A percentile compares a stretch with the other conserved stretches of the same genome.
phyloP scores from a whole-genome alignment of 169 alveolate genomes.

The Cystoisospora suis region DNA sequence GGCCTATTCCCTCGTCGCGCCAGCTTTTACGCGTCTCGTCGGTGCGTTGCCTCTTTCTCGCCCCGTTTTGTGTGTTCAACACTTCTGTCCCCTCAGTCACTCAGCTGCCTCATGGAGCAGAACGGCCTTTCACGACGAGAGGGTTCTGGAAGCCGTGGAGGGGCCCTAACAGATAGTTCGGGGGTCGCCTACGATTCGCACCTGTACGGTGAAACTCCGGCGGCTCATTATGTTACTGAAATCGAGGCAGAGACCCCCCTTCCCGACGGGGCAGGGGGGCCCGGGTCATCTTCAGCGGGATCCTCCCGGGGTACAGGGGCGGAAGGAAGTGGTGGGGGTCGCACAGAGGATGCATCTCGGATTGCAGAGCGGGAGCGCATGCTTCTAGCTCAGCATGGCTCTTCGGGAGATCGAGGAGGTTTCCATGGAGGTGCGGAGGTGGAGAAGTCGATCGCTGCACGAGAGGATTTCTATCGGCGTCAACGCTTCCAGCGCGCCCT shows the following conservation, averaged over 20 bases:
- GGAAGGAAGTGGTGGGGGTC: conserved; percentile 29
- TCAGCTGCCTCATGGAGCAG: background rate
- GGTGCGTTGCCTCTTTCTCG: background rate
- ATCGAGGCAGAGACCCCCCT: conserved; percentile 57
- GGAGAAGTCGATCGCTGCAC: conserved; percentile 61
- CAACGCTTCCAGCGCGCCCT: conserved; percentile 67
- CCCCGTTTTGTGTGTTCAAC: too few species aligned
- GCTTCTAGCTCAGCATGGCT: background rate
- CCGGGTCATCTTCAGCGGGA: conserved; percentile 31
- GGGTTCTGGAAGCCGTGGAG: background rate
- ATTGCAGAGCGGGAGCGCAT: conserved; percentile 36
- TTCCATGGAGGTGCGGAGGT: conserved; percentile 1
- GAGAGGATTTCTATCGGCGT: conserved; percentile 64
- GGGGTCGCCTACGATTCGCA: conserved; percentile 61
- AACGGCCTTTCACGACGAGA: background rate
- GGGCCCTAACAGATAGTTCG: background rate
- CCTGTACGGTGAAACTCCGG: conserved; percentile 64
- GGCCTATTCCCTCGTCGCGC: too few species aligned
- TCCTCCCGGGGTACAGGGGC: background rate
- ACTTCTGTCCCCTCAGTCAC: background rate
- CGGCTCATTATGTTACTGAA: conserved; percentile 57
- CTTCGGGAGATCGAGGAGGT: conserved; percentile 19
- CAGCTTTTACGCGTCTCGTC: background rate
- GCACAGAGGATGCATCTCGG: background rate
- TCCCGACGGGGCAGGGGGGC: background rate